phyloP scores from a whole-genome alignment of 2,329 filamentous ascomycete species.

The Fusarium virguliforme region DNA sequence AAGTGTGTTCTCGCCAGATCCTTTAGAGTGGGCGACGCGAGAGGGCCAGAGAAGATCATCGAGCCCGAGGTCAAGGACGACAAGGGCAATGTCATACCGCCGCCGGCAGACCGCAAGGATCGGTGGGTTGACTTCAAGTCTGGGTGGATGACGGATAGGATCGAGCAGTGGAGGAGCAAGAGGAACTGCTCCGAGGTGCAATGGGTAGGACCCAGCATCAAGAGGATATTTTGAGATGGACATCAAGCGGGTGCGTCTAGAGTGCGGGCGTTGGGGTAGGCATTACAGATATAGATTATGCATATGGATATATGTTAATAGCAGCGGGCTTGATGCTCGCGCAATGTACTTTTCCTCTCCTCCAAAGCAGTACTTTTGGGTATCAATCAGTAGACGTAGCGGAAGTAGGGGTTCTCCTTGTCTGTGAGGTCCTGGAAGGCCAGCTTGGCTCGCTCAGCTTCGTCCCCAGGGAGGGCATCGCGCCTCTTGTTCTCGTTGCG shows the following conservation, averaged over 20 bases:
- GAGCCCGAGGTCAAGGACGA: constrained; percentile 48
- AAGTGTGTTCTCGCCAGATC: constrained; percentile 52
- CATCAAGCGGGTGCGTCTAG: constrained; percentile 11
- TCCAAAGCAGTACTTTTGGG: constrained; percentile 10
- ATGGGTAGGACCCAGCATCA: constrained; percentile 56
- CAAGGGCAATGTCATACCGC: constrained; percentile 46
- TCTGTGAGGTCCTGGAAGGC: constrained; percentile 80
- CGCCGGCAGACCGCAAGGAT: constrained; percentile 37
- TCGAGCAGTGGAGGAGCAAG: constrained; percentile 48
- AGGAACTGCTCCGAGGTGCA: constrained; percentile 52
- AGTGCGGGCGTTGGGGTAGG: constrained; percentile 43
- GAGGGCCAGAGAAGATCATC: constrained; percentile 47
- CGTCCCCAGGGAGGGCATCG: constrained; percentile 66
- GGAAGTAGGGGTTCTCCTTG: constrained; percentile 77
- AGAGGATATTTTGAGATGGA: constrained; percentile 48
- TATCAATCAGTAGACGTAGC: constrained; percentile 64
- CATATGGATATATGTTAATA: constrained; percentile 10
- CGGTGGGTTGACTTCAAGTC: constrained; percentile 53
- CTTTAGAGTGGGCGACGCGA: constrained; percentile 49
- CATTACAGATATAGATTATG: constrained; percentile 37
- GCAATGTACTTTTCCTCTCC: constrained; percentile 7
- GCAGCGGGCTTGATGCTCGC: constrained; percentile 11
- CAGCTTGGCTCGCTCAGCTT: constrained; percentile 73
- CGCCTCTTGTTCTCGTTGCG: constrained; percentile 71
- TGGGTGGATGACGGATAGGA: constrained; percentile 51